Conservation (phyloP, 2,329 filamentous ascomycete species). For the Aspergillus proliferans region DNA sequence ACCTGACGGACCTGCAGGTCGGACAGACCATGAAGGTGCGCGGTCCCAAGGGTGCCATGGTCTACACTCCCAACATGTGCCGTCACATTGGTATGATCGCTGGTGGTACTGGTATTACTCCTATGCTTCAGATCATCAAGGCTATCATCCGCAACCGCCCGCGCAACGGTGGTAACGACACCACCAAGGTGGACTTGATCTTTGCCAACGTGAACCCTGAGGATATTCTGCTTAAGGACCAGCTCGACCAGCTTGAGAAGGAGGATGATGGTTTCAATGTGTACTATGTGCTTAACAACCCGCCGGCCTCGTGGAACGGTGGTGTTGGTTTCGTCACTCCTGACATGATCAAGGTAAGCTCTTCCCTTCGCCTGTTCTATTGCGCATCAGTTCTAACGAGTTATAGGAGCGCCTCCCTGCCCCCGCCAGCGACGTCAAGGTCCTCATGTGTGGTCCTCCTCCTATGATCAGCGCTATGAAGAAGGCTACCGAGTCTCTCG, state of each 20-base stretch:
- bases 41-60: constrained; percentile 95
- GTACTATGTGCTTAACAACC: constrained; percentile 95
- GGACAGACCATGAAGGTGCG: constrained; percentile 84
- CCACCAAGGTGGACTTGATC: constrained; percentile 85
- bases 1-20: constrained; percentile 75
- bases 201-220: constrained; percentile 93
- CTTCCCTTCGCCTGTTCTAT: constrained; percentile 20
- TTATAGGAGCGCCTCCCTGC: constrained; percentile 58
- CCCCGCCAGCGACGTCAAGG: constrained; percentile 80
- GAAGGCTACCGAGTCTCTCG: constrained; percentile 84
- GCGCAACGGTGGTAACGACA: constrained; percentile 62
- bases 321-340: constrained; percentile 91
- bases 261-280: constrained; percentile 78
- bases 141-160: constrained; percentile 76
- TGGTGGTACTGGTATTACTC: constrained; percentile 94
- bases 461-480: constrained; percentile 97
- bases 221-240: constrained; percentile 89
- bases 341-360: constrained; percentile 78
- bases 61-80: constrained; percentile 95
- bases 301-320: constrained; percentile 83
- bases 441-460: constrained; percentile 89
- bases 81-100: constrained; percentile 97
- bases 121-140: constrained; percentile 94
- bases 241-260: constrained; percentile 70
- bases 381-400: constrained; percentile 14